Base-by-base conservation (phyloP, 1,284 basidiomycete species). In the Sanguinoderma infundibulare region DNA sequence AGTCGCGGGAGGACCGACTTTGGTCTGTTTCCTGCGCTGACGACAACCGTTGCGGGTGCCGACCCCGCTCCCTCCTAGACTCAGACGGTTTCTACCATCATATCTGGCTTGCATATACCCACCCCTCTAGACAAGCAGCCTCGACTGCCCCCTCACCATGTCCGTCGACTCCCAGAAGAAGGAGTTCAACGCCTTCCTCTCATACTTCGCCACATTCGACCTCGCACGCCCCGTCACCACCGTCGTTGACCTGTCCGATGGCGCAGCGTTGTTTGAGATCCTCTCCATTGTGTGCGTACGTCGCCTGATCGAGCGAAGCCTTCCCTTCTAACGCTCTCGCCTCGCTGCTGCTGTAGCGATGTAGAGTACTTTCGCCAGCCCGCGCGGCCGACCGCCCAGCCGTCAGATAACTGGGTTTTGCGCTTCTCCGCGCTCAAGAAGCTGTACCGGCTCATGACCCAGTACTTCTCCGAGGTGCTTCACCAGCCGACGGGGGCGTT, bases 391-490 rank as follows among this genome's bases (percentile, higher is more conserved):
- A 79, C 85, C 2, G 74, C 81, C 12, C 87, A 87, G 63, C 81
- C 79, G 2, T 86, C 90, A 24, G 94, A 95, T 72, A 95, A 93
- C 76, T 96, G 94, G 94, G 91, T 95, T 57, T 77, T 96, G 49
- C 87, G 92, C n/a, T 93, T 95, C 74, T 89, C 83, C 72, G 77
- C 90, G 15, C 83, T 96, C 63, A 96, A 96, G 72, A 86, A 91
- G 22, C 83, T 96, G 46, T 95, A 92, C 75, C 85, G 94, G 57
- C 84, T 95, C 47, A 90, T 95, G 81, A 91, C 91, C 2, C 92
- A 95, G 72, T 96, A 95, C 73, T 91, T 93, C 69, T 83, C 89
- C 58, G 90, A 94, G 72, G 83, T 92, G 3, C 81, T 94, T 14
- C 87, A 90, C 72, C 89, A 91, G 57, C 89, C 89, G 0, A 90